Evolutionary conservation across 495 filamentous ascomycete species (phyloP).

Genomic region (Penicillium antarcticum): DNA sequence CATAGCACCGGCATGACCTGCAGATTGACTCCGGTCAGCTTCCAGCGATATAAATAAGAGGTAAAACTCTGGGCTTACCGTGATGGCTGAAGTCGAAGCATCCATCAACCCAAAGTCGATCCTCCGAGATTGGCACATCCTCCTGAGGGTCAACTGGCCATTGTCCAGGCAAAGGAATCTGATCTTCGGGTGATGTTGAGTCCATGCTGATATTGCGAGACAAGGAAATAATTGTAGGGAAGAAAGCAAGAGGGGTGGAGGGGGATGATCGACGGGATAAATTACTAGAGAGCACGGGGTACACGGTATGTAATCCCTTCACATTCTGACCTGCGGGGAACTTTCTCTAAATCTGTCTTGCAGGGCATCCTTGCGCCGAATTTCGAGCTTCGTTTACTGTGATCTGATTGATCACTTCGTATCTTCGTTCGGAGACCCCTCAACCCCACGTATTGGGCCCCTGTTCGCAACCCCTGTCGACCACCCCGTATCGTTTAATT

Average conservation of each 20-base stretch:
- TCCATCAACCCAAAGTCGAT: conserved; percentile 93
- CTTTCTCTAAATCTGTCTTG: conserved; percentile 9
- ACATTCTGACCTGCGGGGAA: conserved; percentile 14
- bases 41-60: conserved; percentile 3
- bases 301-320: neutral
- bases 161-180: conserved; percentile 46
- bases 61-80: conserved; percentile 46
- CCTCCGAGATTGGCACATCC: conserved; percentile 57
- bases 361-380: neutral
- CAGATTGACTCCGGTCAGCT: conserved; percentile 3
- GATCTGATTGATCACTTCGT: neutral
- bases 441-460: neutral
- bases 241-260: neutral
- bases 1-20: conserved; percentile 95
- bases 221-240: neutral
- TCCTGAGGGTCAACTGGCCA: conserved; percentile 69
- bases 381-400: neutral
- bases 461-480: conserved; percentile 5
- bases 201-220: conserved; percentile 6
- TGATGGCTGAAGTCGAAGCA: conserved; percentile 99
- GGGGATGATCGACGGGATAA: conserved; percentile 5
- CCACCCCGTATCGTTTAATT: conserved; percentile 3
- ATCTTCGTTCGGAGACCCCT: neutral
- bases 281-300: neutral
- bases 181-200: conserved; percentile 25